Percentiles rank a stretch among this genome's conserved stretches.
These are phyloP conservation scores for Paulownia fortunei DNA, from an alignment of 257 asterid genomes.

Conservation along the genomic window DNA sequence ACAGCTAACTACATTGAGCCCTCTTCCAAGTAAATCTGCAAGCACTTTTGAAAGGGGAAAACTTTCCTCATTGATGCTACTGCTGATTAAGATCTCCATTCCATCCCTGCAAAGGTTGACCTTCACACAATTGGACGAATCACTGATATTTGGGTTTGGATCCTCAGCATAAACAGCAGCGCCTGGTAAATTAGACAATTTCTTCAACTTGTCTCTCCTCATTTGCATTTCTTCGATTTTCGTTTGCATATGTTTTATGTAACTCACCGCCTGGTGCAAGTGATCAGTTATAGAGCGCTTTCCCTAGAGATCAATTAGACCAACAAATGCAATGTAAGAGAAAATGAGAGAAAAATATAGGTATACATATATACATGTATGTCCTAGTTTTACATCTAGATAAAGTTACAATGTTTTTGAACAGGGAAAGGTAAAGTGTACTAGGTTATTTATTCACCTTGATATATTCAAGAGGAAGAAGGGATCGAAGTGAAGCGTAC, in stretches of 20 bases:
- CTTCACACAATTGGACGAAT: conserved; percentile 17
- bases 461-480: conserved; percentile 57
- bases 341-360: neutral
- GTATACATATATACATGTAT: neutral
- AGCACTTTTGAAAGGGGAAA: conserved; percentile 46
- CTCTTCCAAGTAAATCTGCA: conserved; percentile 21
- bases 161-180: neutral
- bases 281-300: conserved; percentile 56
- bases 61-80: neutral
- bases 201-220: conserved; percentile 39
- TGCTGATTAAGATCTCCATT: conserved; percentile 42
- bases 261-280: conserved; percentile 46
- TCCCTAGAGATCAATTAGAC: conserved; percentile 39
- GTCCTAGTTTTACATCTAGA: neutral
- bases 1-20: conserved; percentile 37
- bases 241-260: conserved; percentile 47
- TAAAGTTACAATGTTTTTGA: neutral
- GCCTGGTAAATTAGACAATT: neutral
- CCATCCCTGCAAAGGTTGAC: conserved; percentile 32
- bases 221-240: conserved; percentile 38
- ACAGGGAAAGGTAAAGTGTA: neutral
- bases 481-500: conserved; percentile 54
- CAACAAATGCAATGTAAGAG: neutral
- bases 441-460: conserved; percentile 41
- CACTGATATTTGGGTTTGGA: neutral